Evolutionary conservation across 768 basidiomycete species (phyloP).

Genomic region (Boletus subcaerulescens): DNA sequence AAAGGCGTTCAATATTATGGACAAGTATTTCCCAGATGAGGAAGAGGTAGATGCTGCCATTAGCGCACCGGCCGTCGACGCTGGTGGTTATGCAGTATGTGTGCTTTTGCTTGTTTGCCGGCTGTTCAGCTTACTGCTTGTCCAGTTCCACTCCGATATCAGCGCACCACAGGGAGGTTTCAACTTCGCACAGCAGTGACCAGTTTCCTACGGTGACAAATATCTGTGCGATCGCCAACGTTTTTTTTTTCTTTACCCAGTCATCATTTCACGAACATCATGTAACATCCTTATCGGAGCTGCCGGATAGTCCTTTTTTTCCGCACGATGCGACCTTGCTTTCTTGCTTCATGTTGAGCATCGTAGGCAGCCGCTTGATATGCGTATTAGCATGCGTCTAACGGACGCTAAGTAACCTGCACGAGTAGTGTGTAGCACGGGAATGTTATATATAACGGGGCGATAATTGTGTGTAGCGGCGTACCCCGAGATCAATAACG

Average conservation of each 20-base stretch:
- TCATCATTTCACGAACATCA: conserved; percentile 22
- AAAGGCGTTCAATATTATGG: conserved; percentile 98
- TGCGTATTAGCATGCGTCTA: conserved; percentile 30
- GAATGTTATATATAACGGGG: conserved; percentile 19
- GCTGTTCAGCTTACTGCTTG: conserved; percentile 5
- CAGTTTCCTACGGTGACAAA: conserved; percentile 4
- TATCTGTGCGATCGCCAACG: not conserved
- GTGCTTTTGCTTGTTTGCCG: not conserved
- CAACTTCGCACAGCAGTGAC: conserved; percentile 76
- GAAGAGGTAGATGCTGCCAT: conserved; percentile 88
- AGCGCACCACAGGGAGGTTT: conserved; percentile 93
- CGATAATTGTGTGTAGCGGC: conserved; percentile 16
- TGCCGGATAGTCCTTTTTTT: conserved; percentile 11
- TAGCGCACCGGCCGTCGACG: conserved; percentile 70
- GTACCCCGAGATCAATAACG: conserved; percentile 4
- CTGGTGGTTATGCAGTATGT: conserved; percentile 74
- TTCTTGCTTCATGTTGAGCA: conserved; percentile 23
- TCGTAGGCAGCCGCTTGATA: conserved; percentile 18
- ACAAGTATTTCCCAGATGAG: conserved; percentile 98
- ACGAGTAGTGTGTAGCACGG: conserved; percentile 18
- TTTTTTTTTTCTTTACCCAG: conserved; percentile 11
- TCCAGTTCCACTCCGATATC: conserved; percentile 80
- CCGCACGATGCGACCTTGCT: conserved; percentile 11
- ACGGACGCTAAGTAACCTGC: conserved; percentile 28
- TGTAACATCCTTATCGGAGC: conserved; percentile 13